Base-by-base conservation (phyloP, 2,329 filamentous ascomycete genomes). In the Apiospora aurea region DNA sequence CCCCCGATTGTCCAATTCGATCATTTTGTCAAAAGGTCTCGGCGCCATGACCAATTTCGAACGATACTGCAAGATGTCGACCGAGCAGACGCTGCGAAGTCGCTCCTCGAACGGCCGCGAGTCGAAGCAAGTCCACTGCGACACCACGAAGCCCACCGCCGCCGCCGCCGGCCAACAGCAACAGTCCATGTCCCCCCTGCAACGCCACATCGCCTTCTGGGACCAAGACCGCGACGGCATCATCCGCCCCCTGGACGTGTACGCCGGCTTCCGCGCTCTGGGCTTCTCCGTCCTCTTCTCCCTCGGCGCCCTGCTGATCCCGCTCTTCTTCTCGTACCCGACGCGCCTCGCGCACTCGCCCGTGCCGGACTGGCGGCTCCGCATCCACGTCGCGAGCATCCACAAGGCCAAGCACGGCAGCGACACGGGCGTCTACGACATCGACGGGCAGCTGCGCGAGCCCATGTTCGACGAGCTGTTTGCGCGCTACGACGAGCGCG, bases 241-340 rank as follows among this genome's bases (percentile, higher is more conserved):
- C 21, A 83, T 85, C 72, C 82, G 77, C 70, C 83, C 83, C 0
- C 71, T 69, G 24, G 81, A 85, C 72, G 84, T 82, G 0, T 85
- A 81, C 73, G 71, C 64, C 13, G 83, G 84, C 4, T 84, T 85
- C 71, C 79, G 79, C 3, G 79, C 79, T 0, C 75, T 85, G 0
- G 84, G 83, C 0, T 85, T 84, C 76, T 81, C 78, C 68, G 69
- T 84, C 16, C 46, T 82, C 0, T 81, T 86, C 73, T 85, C 82
- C 5, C 14, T 82, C 0, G 70, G 85, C 2, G 78, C 83, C 2
- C 71, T 80, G 18, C 72, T 86, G 14, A 80, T 86, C 57, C 81
- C 85, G 57, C 4, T 78, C 69, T 81, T 79, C 75, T 85, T 87
- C 74, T 85, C 85, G 4, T 87, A 87, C 71, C 83, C 83, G 1